These are phyloP conservation scores for Tricholoma furcatifolium DNA, from an alignment of 768 basidiomycete genomes.

Conservation along the genomic window DNA sequence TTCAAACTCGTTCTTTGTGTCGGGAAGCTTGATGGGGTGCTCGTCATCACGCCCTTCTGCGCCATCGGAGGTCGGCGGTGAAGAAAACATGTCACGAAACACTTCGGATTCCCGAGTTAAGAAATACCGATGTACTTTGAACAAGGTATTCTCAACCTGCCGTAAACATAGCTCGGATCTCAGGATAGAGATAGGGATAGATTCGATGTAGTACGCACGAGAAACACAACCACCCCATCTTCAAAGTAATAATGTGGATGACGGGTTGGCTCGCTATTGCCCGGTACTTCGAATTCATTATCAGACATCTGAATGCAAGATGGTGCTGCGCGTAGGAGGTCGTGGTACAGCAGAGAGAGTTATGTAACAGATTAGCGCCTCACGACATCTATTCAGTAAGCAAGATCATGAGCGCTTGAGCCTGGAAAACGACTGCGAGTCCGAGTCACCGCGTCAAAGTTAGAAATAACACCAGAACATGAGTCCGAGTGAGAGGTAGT, in stretches of 20 bases:
- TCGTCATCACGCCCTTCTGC: slow-evolving; percentile 32
- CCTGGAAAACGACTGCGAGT: too few species aligned
- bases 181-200: background rate
- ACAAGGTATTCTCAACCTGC: slow-evolving; percentile 32
- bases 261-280: background rate
- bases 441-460: too few species aligned
- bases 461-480: too few species aligned
- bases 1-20: slow-evolving; percentile 36
- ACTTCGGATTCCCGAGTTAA: slow-evolving; percentile 35
- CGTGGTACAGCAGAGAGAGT: too few species aligned
- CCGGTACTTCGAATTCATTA: too few species aligned
- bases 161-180: too few species aligned
- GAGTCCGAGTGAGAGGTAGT: too few species aligned
- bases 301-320: too few species aligned
- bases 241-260: slow-evolving; percentile 5
- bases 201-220: background rate
- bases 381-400: too few species aligned
- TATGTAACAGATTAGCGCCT: too few species aligned
- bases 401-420: too few species aligned
- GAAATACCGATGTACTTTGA: slow-evolving; percentile 40
- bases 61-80: slow-evolving; percentile 19
- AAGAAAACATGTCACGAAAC: slow-evolving; percentile 36
- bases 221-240: slow-evolving; percentile 1
- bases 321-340: too few species aligned
- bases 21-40: slow-evolving; percentile 30